phyloP scores from a whole-genome alignment of 768 basidiomycete species.

The Lentinula guzmanii region DNA sequence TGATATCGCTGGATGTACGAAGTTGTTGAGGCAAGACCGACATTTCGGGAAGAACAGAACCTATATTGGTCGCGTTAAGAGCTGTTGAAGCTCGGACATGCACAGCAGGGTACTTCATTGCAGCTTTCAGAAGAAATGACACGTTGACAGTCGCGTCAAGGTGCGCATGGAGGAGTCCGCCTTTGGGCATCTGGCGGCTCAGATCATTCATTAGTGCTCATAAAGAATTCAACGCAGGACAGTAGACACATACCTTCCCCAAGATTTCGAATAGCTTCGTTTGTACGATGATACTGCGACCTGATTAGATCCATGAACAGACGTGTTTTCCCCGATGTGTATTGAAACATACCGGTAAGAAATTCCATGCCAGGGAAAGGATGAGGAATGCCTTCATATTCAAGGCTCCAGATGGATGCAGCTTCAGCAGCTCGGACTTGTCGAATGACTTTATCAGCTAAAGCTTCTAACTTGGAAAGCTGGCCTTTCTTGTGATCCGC shows the following conservation, averaged over 20 bases:
- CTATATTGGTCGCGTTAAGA: conserved; percentile 36
- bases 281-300: conserved; percentile 49
- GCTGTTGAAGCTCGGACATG: conserved; percentile 44
- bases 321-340: background rate
- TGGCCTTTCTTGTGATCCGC: conserved; percentile 32
- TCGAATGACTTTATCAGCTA: conserved; percentile 55
- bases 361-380: conserved; percentile 79
- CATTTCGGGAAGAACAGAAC: conserved; percentile 46
- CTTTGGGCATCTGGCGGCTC: conserved; percentile 68
- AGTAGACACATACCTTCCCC: conserved; percentile 36
- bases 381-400: conserved; percentile 48
- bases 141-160: conserved; percentile 68
- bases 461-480: conserved; percentile 31
- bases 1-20: conserved; percentile 2
- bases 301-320: conserved; percentile 20
- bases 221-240: background rate
- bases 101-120: conserved; percentile 51
- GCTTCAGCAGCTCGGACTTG: conserved; percentile 51
- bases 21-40: conserved; percentile 32
- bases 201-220: too few relatives aligned
- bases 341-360: conserved; percentile 44
- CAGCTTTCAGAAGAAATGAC: conserved; percentile 43
- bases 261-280: conserved; percentile 60
- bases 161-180: conserved; percentile 68
- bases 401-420: conserved; percentile 50